A percentile compares a stretch with the other conserved stretches of the same genome.
Conservation (phyloP, 2,329 filamentous ascomycete species). For the Pestalotiopsis sp. region DNA sequence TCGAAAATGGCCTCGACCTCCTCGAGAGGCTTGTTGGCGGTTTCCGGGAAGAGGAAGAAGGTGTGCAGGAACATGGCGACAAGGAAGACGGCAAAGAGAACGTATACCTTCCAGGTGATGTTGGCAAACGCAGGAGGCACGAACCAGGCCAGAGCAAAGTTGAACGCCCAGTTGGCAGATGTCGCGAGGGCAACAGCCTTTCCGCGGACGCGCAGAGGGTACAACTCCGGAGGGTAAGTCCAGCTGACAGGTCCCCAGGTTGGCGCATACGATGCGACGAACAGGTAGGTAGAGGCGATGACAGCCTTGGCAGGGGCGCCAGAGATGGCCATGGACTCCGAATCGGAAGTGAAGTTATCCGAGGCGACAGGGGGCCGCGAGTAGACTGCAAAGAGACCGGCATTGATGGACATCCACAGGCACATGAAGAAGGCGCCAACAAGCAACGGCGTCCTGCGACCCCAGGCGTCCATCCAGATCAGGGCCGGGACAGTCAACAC, state of each 20-base stretch:
- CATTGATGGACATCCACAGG: conserved; percentile 49
- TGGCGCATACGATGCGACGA: conserved; percentile 55
- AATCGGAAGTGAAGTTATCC: conserved; percentile 38
- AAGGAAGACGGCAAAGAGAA: conserved; percentile 56
- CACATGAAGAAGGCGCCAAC: conserved; percentile 67
- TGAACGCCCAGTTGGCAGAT: conserved; percentile 53
- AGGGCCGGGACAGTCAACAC: conserved; percentile 77
- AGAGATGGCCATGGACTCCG: conserved; percentile 49
- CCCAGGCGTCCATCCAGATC: conserved; percentile 75
- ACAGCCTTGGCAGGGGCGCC: conserved; percentile 57
- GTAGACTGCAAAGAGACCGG: conserved; percentile 46
- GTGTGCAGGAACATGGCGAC: conserved; percentile 52
- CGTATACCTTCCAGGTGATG: conserved; percentile 54
- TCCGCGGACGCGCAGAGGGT: conserved; percentile 47
- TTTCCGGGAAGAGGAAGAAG: conserved; percentile 61
- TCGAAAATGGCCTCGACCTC: conserved; percentile 54
- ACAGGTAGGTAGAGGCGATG: conserved; percentile 68
- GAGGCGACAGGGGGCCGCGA: conserved; percentile 33
- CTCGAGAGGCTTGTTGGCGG: conserved; percentile 56
- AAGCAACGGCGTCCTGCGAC: conserved; percentile 70
- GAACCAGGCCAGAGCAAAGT: conserved; percentile 52
- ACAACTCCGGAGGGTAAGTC: conserved; percentile 52
- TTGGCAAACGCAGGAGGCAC: conserved; percentile 47
- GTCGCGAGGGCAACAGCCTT: conserved; percentile 58
- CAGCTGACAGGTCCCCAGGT: conserved; percentile 47